Conservation (phyloP, 805 yeast genomes). For the Candida sanyiensis region DNA sequence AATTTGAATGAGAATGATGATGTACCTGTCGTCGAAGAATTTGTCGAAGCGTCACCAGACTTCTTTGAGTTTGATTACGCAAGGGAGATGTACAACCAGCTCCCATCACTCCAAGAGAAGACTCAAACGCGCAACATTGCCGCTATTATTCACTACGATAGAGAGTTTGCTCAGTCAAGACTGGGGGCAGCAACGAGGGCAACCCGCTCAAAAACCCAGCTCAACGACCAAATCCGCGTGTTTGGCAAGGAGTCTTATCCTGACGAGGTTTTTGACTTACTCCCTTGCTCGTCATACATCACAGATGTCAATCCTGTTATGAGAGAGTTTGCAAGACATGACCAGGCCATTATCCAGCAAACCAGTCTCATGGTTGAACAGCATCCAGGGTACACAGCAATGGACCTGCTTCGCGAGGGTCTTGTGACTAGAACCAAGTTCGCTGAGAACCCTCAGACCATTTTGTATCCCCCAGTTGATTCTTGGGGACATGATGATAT, state of each 20-base stretch:
- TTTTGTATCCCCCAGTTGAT: not conserved
- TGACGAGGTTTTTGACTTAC: constrained; percentile 13
- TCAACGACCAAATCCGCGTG: constrained; percentile 6
- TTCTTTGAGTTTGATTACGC: constrained; percentile 38
- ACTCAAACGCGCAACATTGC: not conserved
- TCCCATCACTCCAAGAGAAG: constrained; percentile 10
- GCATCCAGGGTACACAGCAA: not conserved
- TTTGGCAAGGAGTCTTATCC: constrained; percentile 10
- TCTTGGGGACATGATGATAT: not conserved
- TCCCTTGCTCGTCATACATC: constrained; percentile 10
- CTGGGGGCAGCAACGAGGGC: constrained; percentile 10
- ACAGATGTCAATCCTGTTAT: constrained; percentile 22
- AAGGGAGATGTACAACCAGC: constrained; percentile 1
- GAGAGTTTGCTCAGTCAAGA: constrained; percentile 14
- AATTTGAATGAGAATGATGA: constrained; percentile 32
- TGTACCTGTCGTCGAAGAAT: constrained; percentile 27
- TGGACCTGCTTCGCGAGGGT: constrained; percentile 3
- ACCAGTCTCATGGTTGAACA: constrained; percentile 6
- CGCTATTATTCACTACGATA: constrained; percentile 12
- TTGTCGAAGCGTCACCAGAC: constrained; percentile 27
- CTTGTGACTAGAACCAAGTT: not conserved
- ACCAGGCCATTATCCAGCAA: constrained; percentile 1
- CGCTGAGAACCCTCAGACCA: not conserved
- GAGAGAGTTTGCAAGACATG: constrained; percentile 22
- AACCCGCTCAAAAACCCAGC: constrained; percentile 12